A percentile compares a stretch with the other conserved stretches of the same genome.
Conservation (phyloP, 1,139 yeast species). For the Groenewaldozyma auringiensis region DNA sequence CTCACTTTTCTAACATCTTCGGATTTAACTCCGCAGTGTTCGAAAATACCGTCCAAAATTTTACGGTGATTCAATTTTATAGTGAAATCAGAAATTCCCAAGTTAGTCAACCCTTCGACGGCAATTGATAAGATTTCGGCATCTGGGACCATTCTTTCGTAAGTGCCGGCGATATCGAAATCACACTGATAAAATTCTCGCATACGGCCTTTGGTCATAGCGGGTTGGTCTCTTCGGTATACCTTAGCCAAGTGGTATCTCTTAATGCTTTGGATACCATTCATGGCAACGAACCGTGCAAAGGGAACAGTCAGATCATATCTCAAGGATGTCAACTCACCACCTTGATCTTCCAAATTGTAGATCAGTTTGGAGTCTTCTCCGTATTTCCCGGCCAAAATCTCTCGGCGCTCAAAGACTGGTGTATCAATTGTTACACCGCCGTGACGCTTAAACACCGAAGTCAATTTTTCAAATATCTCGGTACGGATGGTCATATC, state of each 20-base stretch:
- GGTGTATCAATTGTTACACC: constrained; percentile 98
- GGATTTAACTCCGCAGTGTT: constrained; percentile 87
- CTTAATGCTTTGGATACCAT: constrained; percentile 80
- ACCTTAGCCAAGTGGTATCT: constrained; percentile 97
- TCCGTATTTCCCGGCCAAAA: constrained; percentile 93
- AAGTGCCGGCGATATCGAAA: constrained; percentile 88
- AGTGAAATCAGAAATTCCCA: constrained; percentile 84
- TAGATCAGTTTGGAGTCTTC: constrained; percentile 95
- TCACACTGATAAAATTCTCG: constrained; percentile 99
- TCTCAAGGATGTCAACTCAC: constrained; percentile 88
- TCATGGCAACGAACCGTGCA: constrained; percentile 94
- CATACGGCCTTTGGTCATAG: constrained; percentile 99
- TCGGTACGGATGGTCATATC: constrained; percentile 94
- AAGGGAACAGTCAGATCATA: constrained; percentile 97
- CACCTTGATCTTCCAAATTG: constrained; percentile 96
- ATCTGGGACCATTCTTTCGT: constrained; percentile 94
- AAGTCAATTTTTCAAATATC: constrained; percentile 62
- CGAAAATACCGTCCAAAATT: constrained; percentile 89
- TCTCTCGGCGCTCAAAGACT: constrained; percentile 90
- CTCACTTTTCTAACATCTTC: constrained; percentile 91
- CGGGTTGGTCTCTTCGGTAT: constrained; percentile 97
- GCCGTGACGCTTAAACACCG: constrained; percentile 86
- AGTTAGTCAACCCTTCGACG: constrained; percentile 73
- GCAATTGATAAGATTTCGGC: constrained; percentile 75
- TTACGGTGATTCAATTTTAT: constrained; percentile 91